These are phyloP conservation scores for Rhytidiadelphus loreus DNA, from an alignment of 225 moss, liverwort and hornwort species.

Conservation along the genomic window DNA sequence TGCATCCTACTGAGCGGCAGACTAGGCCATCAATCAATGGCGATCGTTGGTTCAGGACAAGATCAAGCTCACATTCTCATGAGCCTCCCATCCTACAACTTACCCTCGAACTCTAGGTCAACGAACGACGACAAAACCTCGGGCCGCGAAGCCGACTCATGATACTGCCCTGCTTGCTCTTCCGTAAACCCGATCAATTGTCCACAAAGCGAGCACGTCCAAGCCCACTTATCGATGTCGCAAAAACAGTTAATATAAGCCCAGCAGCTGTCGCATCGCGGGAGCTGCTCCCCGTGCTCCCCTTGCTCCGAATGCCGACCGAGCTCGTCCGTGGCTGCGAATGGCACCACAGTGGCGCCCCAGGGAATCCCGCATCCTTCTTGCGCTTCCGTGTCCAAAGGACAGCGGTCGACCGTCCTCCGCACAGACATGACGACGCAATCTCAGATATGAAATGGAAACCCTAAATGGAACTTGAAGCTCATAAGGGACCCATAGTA, in stretches of 20 bases:
- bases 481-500: not conserved
- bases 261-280: slow-evolving; percentile 94
- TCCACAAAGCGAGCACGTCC: slow-evolving; percentile 87
- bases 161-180: slow-evolving; percentile 47
- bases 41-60: not conserved
- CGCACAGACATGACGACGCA: slow-evolving; percentile 65
- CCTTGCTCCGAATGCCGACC: slow-evolving; percentile 54
- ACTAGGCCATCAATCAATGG: not conserved
- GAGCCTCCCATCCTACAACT: not conserved
- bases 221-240: slow-evolving; percentile 79
- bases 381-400: slow-evolving; percentile 72
- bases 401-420: slow-evolving; percentile 61
- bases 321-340: slow-evolving; percentile 73
- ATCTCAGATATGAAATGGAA: not conserved
- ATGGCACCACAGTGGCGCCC: slow-evolving; percentile 81
- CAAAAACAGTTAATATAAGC: slow-evolving; percentile 87
- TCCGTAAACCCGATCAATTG: slow-evolving; percentile 64
- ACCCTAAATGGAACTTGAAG: not conserved
- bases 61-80: not conserved
- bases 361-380: slow-evolving; percentile 93
- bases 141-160: slow-evolving; percentile 32
- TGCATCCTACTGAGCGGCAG: not conserved
- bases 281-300: slow-evolving; percentile 53
- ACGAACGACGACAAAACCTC: slow-evolving; percentile 62
- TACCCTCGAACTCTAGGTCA: slow-evolving; percentile 84